Percentiles rank a stretch among this genome's conserved stretches.
Conservation (phyloP, 129 eudicot species). For the Arctium lappa region DNA sequence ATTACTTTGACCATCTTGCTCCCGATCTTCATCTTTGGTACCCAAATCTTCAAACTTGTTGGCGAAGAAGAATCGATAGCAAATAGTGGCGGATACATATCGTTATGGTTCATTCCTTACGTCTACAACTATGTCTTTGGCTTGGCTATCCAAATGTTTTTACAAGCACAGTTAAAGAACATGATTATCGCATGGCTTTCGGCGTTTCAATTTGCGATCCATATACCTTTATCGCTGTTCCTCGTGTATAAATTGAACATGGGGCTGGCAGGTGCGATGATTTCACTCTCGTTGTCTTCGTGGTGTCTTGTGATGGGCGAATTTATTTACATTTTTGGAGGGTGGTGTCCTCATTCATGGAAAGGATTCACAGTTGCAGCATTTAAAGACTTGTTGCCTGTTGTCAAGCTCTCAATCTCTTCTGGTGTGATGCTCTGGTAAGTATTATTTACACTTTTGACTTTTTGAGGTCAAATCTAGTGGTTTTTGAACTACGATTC, state of each 20-base stretch:
- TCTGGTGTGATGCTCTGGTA: conserved; percentile 84
- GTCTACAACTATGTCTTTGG: conserved; percentile 54
- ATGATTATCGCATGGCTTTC: conserved; percentile 56
- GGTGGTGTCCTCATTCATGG: conserved; percentile 75
- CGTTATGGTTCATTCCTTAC: conserved; percentile 59
- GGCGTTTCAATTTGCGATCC: conserved; percentile 34
- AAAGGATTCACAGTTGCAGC: conserved; percentile 60
- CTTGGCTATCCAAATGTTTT: conserved; percentile 60
- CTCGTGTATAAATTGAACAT: conserved; percentile 33
- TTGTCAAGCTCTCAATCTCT: conserved; percentile 65
- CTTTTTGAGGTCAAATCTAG: not conserved
- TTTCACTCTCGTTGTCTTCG: conserved; percentile 43
- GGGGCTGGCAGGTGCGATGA: conserved; percentile 55
- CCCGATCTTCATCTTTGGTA: conserved; percentile 51
- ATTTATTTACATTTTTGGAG: conserved; percentile 58
- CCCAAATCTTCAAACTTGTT: conserved; percentile 38
- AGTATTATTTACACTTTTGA: not conserved
- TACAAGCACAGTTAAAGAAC: conserved; percentile 70
- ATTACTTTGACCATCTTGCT: conserved; percentile 51
- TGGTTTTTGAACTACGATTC: not conserved
- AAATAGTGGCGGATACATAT: conserved; percentile 39
- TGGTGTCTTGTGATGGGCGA: conserved; percentile 63
- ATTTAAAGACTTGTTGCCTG: conserved; percentile 54
- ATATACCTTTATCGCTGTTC: conserved; percentile 48
- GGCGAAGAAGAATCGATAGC: conserved; percentile 55